phyloP scores from a whole-genome alignment of 2,329 filamentous ascomycete species.

The Fusarium tanahbumbuense region DNA sequence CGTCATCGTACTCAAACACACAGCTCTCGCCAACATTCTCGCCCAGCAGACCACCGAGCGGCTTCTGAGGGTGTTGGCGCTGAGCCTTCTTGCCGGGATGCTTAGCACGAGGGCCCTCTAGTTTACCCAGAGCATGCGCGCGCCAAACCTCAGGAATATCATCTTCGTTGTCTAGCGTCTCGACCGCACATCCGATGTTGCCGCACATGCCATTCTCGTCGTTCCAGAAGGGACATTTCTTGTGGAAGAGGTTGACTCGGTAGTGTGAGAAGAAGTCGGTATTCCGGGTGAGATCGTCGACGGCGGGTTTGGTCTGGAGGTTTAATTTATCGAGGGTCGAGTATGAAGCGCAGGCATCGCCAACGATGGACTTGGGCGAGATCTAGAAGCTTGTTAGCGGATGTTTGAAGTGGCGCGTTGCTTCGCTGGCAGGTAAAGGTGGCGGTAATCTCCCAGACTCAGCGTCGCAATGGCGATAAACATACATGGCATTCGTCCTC shows the following conservation, averaged over 20 bases:
- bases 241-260: constrained; percentile 92
- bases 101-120: constrained; percentile 89
- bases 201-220: constrained; percentile 95
- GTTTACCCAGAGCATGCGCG: constrained; percentile 88
- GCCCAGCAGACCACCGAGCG: constrained; percentile 84
- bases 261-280: constrained; percentile 99
- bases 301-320: constrained; percentile 75
- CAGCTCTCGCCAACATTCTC: constrained; percentile 93
- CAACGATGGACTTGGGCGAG: constrained; percentile 87
- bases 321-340: constrained; percentile 89
- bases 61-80: constrained; percentile 75
- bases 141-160: constrained; percentile 94
- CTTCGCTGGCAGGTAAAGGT: neutral
- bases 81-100: constrained; percentile 85
- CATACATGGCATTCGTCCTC: constrained; percentile 66
- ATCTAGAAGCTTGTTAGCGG: constrained; percentile 71
- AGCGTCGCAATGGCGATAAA: constrained; percentile 24
- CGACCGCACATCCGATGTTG: constrained; percentile 95
- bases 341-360: constrained; percentile 95
- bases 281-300: constrained; percentile 83
- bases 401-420: neutral
- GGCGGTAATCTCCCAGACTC: neutral
- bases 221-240: constrained; percentile 94
- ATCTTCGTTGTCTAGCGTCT: constrained; percentile 93
- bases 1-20: constrained; percentile 96